A percentile compares a stretch with the other conserved stretches of the same genome.
Conservation (phyloP, 257 asterid species). For the Buddleja alternifolia region DNA sequence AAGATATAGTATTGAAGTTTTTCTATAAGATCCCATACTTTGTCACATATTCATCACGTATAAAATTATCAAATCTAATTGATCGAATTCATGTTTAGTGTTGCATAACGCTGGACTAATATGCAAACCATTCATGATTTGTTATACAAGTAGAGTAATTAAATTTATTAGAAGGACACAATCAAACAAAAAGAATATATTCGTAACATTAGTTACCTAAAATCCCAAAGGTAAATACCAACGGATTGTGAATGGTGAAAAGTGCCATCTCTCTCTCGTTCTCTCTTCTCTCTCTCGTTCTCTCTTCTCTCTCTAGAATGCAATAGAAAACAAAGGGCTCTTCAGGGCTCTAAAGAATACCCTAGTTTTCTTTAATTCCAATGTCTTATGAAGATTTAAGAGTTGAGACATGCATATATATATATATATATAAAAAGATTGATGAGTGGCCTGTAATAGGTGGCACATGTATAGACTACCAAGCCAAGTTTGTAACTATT, state of each 20-base stretch:
- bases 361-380: slow-evolving; percentile 14
- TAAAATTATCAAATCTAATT: too few relatives aligned
- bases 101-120: too few relatives aligned
- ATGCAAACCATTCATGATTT: too few relatives aligned
- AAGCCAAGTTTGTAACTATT: slow-evolving; percentile 7
- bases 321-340: neutral
- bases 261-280: neutral
- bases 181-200: too few relatives aligned
- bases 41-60: too few relatives aligned
- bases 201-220: slow-evolving; percentile 28
- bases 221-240: slow-evolving; percentile 36
- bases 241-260: slow-evolving; percentile 26
- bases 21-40: too few relatives aligned
- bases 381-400: slow-evolving; percentile 20
- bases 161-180: too few relatives aligned
- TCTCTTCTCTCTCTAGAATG: neutral
- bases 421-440: slow-evolving; percentile 28
- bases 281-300: neutral
- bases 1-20: too few relatives aligned
- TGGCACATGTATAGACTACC: neutral
- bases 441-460: neutral
- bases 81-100: too few relatives aligned
- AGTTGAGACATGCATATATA: slow-evolving; percentile 25
- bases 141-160: too few relatives aligned
- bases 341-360: neutral